Evolutionary conservation across 1,284 basidiomycete genomes (phyloP).

Genomic region (Apiotrichum gamsii): DNA sequence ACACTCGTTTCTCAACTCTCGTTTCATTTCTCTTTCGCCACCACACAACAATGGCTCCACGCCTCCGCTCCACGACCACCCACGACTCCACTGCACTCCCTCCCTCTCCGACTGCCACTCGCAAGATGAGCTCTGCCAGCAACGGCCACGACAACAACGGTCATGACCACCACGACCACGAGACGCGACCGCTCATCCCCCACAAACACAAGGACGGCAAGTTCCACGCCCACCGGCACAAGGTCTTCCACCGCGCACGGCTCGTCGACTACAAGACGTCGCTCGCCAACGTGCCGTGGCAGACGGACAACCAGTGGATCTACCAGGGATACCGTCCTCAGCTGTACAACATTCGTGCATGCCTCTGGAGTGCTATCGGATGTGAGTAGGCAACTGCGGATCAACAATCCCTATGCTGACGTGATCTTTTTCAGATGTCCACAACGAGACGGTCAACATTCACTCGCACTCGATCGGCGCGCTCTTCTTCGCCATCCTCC

Average conservation of each 20-base stretch:
- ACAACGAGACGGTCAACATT: constrained; percentile 88
- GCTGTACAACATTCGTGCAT: constrained; percentile 60
- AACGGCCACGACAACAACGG: too few species aligned
- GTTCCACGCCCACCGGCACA: background rate
- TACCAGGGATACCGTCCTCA: constrained; percentile 66
- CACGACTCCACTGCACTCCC: too few species aligned
- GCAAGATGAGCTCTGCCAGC: too few species aligned
- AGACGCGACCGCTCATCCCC: background rate
- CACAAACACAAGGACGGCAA: background rate
- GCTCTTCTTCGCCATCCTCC: constrained; percentile 57
- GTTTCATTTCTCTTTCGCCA: too few species aligned
- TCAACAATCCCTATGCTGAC: background rate
- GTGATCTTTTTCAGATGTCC: constrained; percentile 55
- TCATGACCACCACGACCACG: too few species aligned
- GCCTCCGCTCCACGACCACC: too few species aligned
- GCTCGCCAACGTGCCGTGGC: constrained; percentile 32
- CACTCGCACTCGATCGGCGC: constrained; percentile 78
- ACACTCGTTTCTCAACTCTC: too few species aligned
- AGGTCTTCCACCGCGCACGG: constrained; percentile 1
- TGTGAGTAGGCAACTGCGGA: constrained; percentile 54
- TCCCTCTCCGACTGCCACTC: too few species aligned
- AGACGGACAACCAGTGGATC: constrained; percentile 67
- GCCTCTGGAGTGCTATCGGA: constrained; percentile 61
- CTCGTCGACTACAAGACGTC: too few species aligned
- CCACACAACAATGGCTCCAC: too few species aligned